These are phyloP conservation scores for Diutina pseudorugosa DNA, from an alignment of 1,139 yeast species.

Conservation along the genomic window DNA sequence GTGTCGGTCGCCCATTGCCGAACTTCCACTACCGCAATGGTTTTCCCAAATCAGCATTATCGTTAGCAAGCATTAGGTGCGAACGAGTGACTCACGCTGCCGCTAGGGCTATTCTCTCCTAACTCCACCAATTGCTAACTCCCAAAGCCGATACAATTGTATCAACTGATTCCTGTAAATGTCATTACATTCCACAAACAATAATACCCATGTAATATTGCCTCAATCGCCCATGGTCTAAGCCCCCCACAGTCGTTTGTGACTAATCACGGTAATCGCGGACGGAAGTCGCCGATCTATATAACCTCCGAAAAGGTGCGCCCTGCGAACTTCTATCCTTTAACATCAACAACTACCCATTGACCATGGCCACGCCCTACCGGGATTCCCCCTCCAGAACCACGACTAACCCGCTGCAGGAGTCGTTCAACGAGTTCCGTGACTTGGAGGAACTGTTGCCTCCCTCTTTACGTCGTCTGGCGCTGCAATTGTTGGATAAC, in stretches of 20 bases:
- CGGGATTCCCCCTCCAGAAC: not conserved
- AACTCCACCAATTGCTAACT: not conserved
- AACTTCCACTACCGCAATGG: too few species aligned
- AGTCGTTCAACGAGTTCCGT: conserved; percentile 25
- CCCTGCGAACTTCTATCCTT: not conserved
- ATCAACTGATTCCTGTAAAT: too few species aligned
- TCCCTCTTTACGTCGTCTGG: conserved; percentile 28
- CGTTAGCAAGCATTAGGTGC: not conserved
- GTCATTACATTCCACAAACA: too few species aligned
- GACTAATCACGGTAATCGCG: not conserved
- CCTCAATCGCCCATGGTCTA: not conserved
- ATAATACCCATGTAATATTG: too few species aligned
- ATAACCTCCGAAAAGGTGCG: not conserved
- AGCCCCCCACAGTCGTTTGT: not conserved
- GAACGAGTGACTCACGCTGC: not conserved
- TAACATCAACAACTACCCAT: not conserved
- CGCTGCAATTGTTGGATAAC: conserved; percentile 27
- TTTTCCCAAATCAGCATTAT: too few species aligned
- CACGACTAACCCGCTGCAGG: conserved; percentile 6
- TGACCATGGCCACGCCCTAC: not conserved
- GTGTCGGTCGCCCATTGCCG: too few species aligned
- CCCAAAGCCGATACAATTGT: too few species aligned
- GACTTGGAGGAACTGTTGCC: conserved; percentile 34
- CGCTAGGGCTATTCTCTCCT: too few species aligned
- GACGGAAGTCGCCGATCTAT: not conserved